Evolutionary conservation across 129 eudicot genomes (phyloP).

Genomic region (Centella asiatica): DNA sequence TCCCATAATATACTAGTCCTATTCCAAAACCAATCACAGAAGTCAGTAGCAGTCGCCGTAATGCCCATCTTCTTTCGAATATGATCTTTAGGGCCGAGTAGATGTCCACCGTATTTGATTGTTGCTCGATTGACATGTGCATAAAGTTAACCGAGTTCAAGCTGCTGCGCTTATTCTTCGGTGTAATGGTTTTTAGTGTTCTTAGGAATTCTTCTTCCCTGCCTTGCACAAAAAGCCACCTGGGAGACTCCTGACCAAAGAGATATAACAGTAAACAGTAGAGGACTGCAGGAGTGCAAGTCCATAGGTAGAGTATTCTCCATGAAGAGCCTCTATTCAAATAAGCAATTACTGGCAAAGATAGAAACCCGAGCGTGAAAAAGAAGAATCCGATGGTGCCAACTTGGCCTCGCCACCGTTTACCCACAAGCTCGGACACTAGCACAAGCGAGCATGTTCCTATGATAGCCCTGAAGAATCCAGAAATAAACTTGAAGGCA

Average conservation of each 20-base stretch:
- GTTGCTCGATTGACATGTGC: too few species aligned
- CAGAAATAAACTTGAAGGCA: slow-evolving; percentile 25
- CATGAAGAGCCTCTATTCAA: slow-evolving; percentile 28
- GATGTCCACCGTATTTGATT: too few species aligned
- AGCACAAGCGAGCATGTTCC: slow-evolving; percentile 36
- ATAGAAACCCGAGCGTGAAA: slow-evolving; percentile 39
- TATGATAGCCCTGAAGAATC: slow-evolving; percentile 30
- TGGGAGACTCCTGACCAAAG: slow-evolving; percentile 34
- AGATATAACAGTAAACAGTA: slow-evolving; percentile 25
- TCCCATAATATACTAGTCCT: slow-evolving; percentile 36
- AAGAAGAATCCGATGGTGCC: slow-evolving; percentile 40
- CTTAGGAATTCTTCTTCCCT: slow-evolving; percentile 25
- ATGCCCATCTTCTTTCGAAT: slow-evolving; percentile 30
- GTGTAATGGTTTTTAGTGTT: slow-evolving; percentile 16
- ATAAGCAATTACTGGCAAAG: slow-evolving; percentile 35
- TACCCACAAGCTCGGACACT: slow-evolving; percentile 35
- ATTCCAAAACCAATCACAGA: slow-evolving; percentile 32
- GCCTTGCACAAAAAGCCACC: slow-evolving; percentile 36
- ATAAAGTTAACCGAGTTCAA: too few species aligned
- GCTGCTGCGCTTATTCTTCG: background rate
- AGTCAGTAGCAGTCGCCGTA: slow-evolving; percentile 13
- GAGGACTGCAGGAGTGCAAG: slow-evolving; percentile 22
- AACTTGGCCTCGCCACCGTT: slow-evolving; percentile 37
- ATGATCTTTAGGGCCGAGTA: too few species aligned
- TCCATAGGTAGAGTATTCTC: slow-evolving; percentile 28